These are phyloP conservation scores for Fusarium verrucosum DNA, from an alignment of 2,329 filamentous ascomycete genomes.

Conservation along the genomic window DNA sequence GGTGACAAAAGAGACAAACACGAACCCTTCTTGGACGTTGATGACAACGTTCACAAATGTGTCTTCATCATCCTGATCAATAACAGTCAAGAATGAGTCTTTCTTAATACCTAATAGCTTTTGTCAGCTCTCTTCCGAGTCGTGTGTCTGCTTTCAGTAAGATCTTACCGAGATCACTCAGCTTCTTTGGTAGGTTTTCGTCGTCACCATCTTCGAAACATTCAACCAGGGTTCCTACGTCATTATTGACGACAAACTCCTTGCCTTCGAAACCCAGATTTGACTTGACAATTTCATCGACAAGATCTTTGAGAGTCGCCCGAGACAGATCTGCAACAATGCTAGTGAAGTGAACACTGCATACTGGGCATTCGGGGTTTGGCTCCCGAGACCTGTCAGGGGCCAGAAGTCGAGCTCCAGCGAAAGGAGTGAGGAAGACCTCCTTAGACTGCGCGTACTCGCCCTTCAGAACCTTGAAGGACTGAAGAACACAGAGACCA, in stretches of 20 bases:
- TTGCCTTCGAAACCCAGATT: conserved; percentile 79
- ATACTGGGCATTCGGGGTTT: conserved; percentile 85
- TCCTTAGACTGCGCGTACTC: conserved; percentile 79
- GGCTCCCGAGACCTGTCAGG: conserved; percentile 68
- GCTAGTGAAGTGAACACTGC: conserved; percentile 75
- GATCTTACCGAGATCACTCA: conserved; percentile 75
- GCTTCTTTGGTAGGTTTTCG: conserved; percentile 82
- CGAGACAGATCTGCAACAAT: conserved; percentile 73
- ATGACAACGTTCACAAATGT: conserved; percentile 84
- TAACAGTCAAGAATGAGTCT: conserved; percentile 81
- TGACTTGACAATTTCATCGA: conserved; percentile 75
- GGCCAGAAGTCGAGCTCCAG: conserved; percentile 65
- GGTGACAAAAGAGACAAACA: conserved; percentile 13
- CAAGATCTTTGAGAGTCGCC: conserved; percentile 81
- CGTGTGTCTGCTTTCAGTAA: background rate
- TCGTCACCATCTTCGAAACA: conserved; percentile 74
- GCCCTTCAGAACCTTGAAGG: conserved; percentile 86
- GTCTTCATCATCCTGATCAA: conserved; percentile 81
- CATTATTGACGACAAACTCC: conserved; percentile 81
- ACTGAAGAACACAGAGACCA: conserved; percentile 88
- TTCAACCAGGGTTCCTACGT: conserved; percentile 77
- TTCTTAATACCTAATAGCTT: conserved; percentile 66
- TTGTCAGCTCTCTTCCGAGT: conserved; percentile 23
- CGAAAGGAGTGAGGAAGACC: conserved; percentile 81
- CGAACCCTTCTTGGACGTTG: conserved; percentile 70